Percentiles rank a stretch among this genome's conserved stretches.
These are phyloP conservation scores for Lolium multiflorum DNA, from an alignment of 176 grass and related monocot genomes.

Conservation along the genomic window DNA sequence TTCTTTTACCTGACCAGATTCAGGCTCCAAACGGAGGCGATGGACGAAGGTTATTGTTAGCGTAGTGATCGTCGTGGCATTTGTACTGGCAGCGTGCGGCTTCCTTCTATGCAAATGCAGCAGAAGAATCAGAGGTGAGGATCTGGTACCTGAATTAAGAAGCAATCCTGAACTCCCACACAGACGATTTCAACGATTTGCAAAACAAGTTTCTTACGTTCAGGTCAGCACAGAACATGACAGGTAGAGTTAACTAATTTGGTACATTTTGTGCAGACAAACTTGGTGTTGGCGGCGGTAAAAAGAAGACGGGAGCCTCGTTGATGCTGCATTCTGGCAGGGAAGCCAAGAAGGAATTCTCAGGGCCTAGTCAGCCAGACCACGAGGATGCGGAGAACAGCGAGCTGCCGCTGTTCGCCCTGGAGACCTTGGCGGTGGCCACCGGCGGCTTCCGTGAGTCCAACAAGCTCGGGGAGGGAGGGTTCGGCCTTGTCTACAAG, in stretches of 20 bases:
- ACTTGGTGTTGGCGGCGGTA: slow-evolving; percentile 27
- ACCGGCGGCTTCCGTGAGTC: slow-evolving; percentile 63
- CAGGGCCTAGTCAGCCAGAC: slow-evolving; percentile 43
- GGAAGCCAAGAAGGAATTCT: slow-evolving; percentile 39
- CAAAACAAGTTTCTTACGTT: not conserved
- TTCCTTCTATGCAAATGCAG: slow-evolving; percentile 55
- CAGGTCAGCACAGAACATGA: not conserved
- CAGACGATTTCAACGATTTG: too few relatives aligned
- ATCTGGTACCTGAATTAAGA: not conserved
- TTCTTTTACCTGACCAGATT: not conserved
- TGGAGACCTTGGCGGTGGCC: slow-evolving; percentile 57
- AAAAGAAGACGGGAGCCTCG: not conserved
- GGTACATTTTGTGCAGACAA: slow-evolving; percentile 15
- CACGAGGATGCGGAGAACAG: slow-evolving; percentile 53
- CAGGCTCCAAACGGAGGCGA: slow-evolving; percentile 23
- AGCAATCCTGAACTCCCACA: too few relatives aligned
- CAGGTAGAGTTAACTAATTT: not conserved
- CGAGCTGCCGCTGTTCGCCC: slow-evolving; percentile 70
- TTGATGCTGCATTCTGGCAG: not conserved
- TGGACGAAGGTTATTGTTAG: not conserved
- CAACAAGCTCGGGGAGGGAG: slow-evolving; percentile 89
- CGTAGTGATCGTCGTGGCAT: slow-evolving; percentile 24
- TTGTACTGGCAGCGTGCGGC: slow-evolving; percentile 34
- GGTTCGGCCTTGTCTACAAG: slow-evolving; percentile 94
- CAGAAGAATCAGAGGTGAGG: slow-evolving; percentile 55